Percentiles rank a stretch among this genome's conserved stretches.
Evolutionary conservation across 176 grass and related monocot genomes (phyloP).

Genomic region (Oryza coarctata): DNA sequence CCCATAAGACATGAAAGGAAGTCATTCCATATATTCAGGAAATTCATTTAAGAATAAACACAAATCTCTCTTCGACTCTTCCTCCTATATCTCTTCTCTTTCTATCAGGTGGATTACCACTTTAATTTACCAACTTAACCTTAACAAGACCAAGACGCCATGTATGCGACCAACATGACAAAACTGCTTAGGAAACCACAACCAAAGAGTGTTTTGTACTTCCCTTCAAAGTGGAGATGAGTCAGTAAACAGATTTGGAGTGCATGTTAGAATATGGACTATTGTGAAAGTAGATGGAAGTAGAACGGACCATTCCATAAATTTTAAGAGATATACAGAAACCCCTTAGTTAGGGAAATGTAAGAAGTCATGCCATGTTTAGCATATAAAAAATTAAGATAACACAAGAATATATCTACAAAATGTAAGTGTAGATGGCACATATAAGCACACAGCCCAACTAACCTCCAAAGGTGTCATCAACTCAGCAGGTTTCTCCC

Average conservation of each 20-base stretch:
- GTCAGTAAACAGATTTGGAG: not conserved
- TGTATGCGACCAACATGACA: not conserved
- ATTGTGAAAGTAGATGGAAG: not conserved
- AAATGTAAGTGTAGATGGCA: slow-evolving; percentile 10
- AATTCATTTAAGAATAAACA: not conserved
- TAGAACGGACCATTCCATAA: not conserved
- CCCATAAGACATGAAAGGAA: not conserved
- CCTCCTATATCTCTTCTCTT: not conserved
- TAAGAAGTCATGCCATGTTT: not conserved
- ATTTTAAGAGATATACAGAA: not conserved
- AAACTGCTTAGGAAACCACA: not conserved
- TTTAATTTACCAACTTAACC: not conserved
- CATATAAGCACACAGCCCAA: slow-evolving; percentile 29
- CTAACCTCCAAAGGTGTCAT: slow-evolving; percentile 88
- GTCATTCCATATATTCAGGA: not conserved
- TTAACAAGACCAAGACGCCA: not conserved
- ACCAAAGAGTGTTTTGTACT: not conserved
- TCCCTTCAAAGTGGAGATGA: not conserved
- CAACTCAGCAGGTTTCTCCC: slow-evolving; percentile 84
- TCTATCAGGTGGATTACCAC: not conserved
- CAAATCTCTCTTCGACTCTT: not conserved
- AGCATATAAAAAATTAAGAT: not conserved
- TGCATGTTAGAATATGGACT: not conserved
- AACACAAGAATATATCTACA: not conserved
- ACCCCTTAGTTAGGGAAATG: not conserved